Evolutionary conservation across 1,284 basidiomycete species (phyloP), one percentile per base, ranked within the genome.

Genomic region (Boletus smithii): DNA sequence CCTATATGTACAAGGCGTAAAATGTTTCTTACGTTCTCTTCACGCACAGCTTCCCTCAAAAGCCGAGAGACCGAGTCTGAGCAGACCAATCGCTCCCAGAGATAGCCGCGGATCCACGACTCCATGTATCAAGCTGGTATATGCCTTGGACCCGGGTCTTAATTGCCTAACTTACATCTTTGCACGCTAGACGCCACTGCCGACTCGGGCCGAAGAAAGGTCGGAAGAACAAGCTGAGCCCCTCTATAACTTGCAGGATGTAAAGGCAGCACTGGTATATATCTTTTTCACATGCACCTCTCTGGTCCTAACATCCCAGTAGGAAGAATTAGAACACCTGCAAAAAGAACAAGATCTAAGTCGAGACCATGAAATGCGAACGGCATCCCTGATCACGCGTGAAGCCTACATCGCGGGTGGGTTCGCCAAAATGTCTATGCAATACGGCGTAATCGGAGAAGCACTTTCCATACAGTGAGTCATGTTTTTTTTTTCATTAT

Each of bases 381-480:
- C 77, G 0, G 75, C 80, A 0, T 80, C 79, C 0, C 46, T 81
- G 4, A 64, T 80, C 26, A 78, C 75, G 2, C 66, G 74, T 11
- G 72, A 73, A 22, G 80, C 77, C 0, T 77, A 72, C 51, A 45
- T 69, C 4, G 48, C 58, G 3, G 57, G 65, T 17, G 62, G 57
- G n/a, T 57, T 69, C 24, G 45, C 58, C 6, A 59, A 60, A 11
- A 44, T 60, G 9, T 49, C 65, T 1, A 62, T 65, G 1, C 80
- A 81, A 50, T 80, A 82, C 50, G 79, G 79, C 4, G 72, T 81
- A 1, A 55, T 82, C 5, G 80, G 79, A 0, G 67, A 69, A n/a
- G 58, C 71, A 0, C 24, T 76, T 0, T 65, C 71, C 0, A 69
- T 72, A 8, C 61, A 72, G 80, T 79, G 13, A 2, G 56, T 38